Evolutionary conservation across 345 rosid genomes (phyloP).

Genomic region (Psidium guajava): DNA sequence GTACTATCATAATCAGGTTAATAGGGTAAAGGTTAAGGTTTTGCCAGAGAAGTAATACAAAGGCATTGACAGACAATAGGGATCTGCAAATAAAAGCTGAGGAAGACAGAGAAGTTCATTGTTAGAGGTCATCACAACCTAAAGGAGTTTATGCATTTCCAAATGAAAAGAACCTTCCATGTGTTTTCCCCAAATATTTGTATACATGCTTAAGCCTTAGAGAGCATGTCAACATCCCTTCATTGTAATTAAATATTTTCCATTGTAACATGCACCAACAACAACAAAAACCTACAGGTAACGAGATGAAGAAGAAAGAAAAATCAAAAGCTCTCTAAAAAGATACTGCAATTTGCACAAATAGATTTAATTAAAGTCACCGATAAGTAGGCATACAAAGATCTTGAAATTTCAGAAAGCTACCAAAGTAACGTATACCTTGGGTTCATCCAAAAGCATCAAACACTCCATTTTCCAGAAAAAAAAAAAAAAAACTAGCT

Average conservation of each 20-base stretch:
- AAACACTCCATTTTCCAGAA: neutral
- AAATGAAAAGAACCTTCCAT: neutral
- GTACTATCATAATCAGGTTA: neutral
- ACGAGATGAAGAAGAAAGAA: neutral
- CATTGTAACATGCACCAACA: neutral
- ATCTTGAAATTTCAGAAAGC: neutral
- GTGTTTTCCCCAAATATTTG: neutral
- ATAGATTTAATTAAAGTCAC: neutral
- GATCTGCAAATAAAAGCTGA: neutral
- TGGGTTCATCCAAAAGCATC: neutral
- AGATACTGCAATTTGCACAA: neutral
- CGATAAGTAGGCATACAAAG: neutral
- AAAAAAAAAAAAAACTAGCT: neutral
- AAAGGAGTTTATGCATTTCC: neutral
- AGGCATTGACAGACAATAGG: neutral
- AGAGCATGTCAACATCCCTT: neutral
- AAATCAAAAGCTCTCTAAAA: neutral
- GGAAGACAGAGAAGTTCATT: neutral
- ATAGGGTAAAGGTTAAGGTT: neutral
- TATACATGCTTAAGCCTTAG: neutral
- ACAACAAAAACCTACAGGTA: neutral
- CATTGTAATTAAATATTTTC: neutral
- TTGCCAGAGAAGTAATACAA: neutral
- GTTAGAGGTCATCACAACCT: neutral
- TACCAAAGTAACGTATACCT: neutral